Evolutionary conservation across 202 grass and related monocot species (phyloP).

Genomic region (Setaria viridis): DNA sequence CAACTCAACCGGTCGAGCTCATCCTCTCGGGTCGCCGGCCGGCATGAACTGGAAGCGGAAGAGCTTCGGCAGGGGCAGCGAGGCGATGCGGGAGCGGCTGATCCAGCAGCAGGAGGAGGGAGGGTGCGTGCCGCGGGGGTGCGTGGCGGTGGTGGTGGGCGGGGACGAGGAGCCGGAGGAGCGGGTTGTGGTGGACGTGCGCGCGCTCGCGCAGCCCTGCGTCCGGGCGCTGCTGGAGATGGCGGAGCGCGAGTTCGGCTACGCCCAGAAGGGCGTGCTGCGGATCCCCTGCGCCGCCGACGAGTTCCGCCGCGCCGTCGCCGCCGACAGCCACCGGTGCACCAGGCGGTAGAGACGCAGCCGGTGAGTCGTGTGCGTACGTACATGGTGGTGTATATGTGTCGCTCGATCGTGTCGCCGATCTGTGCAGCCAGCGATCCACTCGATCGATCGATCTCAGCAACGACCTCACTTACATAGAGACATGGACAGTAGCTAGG

Average conservation of each 20-base stretch:
- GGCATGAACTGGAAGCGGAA: conserved; percentile 46
- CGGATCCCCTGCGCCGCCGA: conserved; percentile 59
- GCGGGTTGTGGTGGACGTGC: conserved; percentile 57
- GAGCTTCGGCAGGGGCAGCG: background rate
- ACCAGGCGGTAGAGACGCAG: background rate
- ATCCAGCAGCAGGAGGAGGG: background rate
- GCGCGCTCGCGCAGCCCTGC: conserved; percentile 46
- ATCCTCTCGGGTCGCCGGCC: too few species aligned
- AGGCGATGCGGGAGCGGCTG: conserved; percentile 13
- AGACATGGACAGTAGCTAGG: background rate
- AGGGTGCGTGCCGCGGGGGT: conserved; percentile 52
- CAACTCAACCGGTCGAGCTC: too few species aligned
- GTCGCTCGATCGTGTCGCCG: background rate
- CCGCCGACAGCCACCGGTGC: background rate
- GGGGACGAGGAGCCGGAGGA: conserved; percentile 27
- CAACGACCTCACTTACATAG: background rate
- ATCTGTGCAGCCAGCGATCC: background rate
- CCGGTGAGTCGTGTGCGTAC: background rate
- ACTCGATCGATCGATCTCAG: background rate
- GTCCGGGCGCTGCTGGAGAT: conserved; percentile 58
- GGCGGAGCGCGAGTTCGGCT: conserved; percentile 57
- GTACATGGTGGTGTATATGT: background rate
- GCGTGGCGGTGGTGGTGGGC: conserved; percentile 58
- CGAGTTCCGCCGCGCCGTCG: conserved; percentile 50
- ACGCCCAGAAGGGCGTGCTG: conserved; percentile 56